Conservation (phyloP, 1,284 basidiomycete genomes). For the Phylloporus sp. region DNA sequence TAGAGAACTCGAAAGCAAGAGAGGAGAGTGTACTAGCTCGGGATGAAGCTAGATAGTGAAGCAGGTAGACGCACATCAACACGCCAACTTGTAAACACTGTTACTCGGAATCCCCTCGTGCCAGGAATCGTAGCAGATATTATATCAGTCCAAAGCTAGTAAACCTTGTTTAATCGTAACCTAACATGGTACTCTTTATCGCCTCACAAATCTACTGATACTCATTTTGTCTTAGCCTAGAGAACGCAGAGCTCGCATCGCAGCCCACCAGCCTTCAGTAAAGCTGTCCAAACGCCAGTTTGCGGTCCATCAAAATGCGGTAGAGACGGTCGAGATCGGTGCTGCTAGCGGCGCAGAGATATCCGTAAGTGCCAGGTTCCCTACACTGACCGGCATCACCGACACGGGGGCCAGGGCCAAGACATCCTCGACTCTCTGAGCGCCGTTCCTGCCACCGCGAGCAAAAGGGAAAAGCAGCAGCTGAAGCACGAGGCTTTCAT, state of each 20-base stretch:
- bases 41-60: conserved; percentile 9
- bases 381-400: neutral
- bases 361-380: conserved; percentile 44
- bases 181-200: conserved; percentile 29
- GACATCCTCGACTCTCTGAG: conserved; percentile 49
- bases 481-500: conserved; percentile 74
- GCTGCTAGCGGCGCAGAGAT: conserved; percentile 37
- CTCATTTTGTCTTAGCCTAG: conserved; percentile 58
- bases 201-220: neutral
- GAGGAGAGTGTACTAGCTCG: conserved; percentile 13
- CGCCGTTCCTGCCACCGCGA: conserved; percentile 17
- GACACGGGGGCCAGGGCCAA: conserved; percentile 46
- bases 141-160: no score
- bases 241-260: conserved; percentile 56
- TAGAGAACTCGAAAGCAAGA: conserved; percentile 56
- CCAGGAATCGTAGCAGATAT: no score
- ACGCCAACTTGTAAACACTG: no score
- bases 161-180: no score
- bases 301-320: conserved; percentile 55
- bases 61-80: no score
- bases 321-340: conserved; percentile 58
- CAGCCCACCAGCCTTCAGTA: conserved; percentile 60
- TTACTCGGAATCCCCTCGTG: no score
- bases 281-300: conserved; percentile 58
- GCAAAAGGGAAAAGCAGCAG: conserved; percentile 76